Evolutionary conservation across 257 asterid species (phyloP), one percentile per base, ranked within the genome.

Genomic region (Linderniella brevidens): DNA sequence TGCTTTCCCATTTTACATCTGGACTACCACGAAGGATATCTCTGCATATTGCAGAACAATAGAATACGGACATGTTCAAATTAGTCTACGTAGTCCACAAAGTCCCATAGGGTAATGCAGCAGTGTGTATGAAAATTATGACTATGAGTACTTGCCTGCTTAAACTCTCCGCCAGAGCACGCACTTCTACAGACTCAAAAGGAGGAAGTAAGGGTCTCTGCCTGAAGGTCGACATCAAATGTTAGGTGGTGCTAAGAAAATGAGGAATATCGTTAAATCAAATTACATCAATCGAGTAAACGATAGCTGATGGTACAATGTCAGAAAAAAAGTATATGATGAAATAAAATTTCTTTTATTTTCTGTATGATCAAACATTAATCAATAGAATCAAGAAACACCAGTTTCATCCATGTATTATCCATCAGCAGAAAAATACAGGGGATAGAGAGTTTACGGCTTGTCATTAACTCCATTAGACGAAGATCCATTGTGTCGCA

Each of bases 21-120:
- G 94, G 98, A 73, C 78, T 78, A 54, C 98, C 94, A 38, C 94
- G 93, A 55, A 90, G 70, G 56, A 90, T 90, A 68, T 90, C 98
- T 80, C 98, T 85, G 76, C 59, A 65, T 57, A 55, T 14, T 47
- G 61, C 53, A 57, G 37, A 39, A 42, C 46, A 42, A 41, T 35
- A n/a, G n/a, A n/a, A n/a, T n/a, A n/a, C n/a, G 32, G 32, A 25
- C 32, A 25, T 25, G 32, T 25, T 25, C 32, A 6, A 25, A 20
- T 46, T 56, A 60, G 57, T 17, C 32, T 25, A 15, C 29, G 44
- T 50, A 39, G 14, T 17, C 19, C 48, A 16, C 14, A 9, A 46
- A 17, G 36, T 17, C 1, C 48, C 9, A 13, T 29, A 46, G 1
- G 25, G 29, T n/a, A n/a, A 46, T 8, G 51, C 4, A 46, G 10